Conservation (phyloP, 1,284 basidiomycete species). For the Rhizoctonia solani region DNA sequence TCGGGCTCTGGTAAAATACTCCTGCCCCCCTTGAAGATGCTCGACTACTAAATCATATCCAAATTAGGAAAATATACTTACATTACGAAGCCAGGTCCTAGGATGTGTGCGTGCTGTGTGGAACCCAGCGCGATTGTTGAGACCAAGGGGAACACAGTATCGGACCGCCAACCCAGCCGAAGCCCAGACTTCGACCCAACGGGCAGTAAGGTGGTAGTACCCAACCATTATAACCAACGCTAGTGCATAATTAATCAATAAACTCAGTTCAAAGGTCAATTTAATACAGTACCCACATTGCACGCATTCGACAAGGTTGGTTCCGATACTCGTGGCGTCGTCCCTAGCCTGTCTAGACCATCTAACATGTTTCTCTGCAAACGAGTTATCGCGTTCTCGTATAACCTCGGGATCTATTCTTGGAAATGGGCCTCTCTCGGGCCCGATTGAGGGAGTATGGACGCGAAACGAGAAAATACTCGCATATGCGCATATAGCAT, state of each 20-base stretch:
- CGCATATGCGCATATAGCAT: slow-evolving; percentile 38
- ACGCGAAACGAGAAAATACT: slow-evolving; percentile 35
- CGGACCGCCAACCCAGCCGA: slow-evolving; percentile 61
- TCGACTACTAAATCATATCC: neutral
- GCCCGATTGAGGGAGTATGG: neutral
- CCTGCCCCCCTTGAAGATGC: slow-evolving; percentile 5
- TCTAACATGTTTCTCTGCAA: slow-evolving; percentile 55
- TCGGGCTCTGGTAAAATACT: slow-evolving; percentile 25
- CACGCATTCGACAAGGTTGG: slow-evolving; percentile 51
- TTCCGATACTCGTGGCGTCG: slow-evolving; percentile 18
- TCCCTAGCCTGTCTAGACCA: slow-evolving; percentile 13
- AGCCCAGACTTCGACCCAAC: slow-evolving; percentile 69
- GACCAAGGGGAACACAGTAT: slow-evolving; percentile 62
- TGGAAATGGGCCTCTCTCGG: neutral
- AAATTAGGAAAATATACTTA: neutral
- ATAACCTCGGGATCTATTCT: neutral
- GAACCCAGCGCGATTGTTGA: slow-evolving; percentile 71
- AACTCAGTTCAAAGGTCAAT: slow-evolving; percentile 48
- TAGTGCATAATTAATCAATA: slow-evolving; percentile 51
- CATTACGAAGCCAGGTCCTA: slow-evolving; percentile 41
- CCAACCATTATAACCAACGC: slow-evolving; percentile 65
- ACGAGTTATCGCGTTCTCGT: slow-evolving; percentile 55
- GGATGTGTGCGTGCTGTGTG: slow-evolving; percentile 59
- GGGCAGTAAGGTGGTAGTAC: slow-evolving; percentile 74
- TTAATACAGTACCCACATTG: slow-evolving; percentile 46